Evolutionary conservation across 129 eudicot species (phyloP), one percentile per base, ranked within the genome.

Genomic region (Flaveria bidentis): DNA sequence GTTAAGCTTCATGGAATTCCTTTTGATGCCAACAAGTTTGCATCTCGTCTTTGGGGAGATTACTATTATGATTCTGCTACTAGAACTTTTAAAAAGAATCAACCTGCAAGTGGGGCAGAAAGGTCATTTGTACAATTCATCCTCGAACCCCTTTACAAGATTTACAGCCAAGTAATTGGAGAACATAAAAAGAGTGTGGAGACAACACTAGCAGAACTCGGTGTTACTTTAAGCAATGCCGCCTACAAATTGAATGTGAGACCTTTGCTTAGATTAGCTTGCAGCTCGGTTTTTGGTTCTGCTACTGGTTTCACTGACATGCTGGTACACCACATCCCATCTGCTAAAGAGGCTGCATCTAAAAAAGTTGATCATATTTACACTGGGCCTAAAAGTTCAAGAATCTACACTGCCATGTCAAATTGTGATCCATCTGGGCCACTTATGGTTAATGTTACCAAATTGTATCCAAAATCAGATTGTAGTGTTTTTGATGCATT

Each of bases 401-500:
- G 71, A 42, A 81, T 95, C 15, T 89, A 87, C 86, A 72, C 72
- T 55, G 81, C 96, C 25, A 95, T 95, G 96, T 90, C 82, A 66
- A 74, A 82, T 11, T 95, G 97, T 82, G 96, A 91, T 78, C 86
- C 96, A 0, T 83, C 90, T 12, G 99, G 99, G 12, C 97, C 97
- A 10, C 83, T 95, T 42, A 95, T 95, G 99, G 99, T 95, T 50
- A 89, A 95, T 65, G 78, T 95, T 30, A 95, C 97, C 22, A 95
- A 95, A 75, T 74, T 95, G 51, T 95, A 91, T 76, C 99, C 99
- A 1, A 95, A 95, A 77, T 85, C 99, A 0, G 99, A 95, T 47
- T 95, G 99, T 71, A 89, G 96, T 46, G 97, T 95, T 39, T 95
- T 95, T 84, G 99, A 95, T 86, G 99, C 97, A n/a, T 95, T 95